Evolutionary conservation across 202 grass and related monocot species (phyloP), one percentile per base, ranked within the genome.

Genomic region (Hordeum pubiflorum): DNA sequence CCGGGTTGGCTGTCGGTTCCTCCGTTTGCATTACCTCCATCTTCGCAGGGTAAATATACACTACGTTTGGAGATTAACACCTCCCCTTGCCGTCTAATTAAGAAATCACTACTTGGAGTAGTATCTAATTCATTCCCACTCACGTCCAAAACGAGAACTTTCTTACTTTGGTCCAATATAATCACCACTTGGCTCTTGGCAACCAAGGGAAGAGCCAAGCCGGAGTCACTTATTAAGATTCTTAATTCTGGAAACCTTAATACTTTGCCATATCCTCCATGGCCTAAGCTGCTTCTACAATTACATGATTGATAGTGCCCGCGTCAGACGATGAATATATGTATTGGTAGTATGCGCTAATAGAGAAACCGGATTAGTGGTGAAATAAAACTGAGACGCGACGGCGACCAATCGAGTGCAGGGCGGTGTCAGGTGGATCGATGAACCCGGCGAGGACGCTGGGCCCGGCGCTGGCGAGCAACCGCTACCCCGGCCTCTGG

Each of bases 391-490:
- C 87, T 89, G 54, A 89, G 87, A 83, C 79, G 60, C 74, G 61
- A 29, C 7, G 60, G 69, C 12, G 63, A 76, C 22, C 79, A 68
- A 83, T 69, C 32, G 34, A 72, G 77, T 96, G 96, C 92, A 99
- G 96, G 96, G 81, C 96, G 3, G 80, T 99, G 34, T 99, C 96
- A 3, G 96, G 96, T 50, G 96, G 96, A 83, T 99, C 96, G 43
- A 99, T 99, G 96, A 99, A 99, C 85, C 96, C 96, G 22, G 96
- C 91, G 57, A 85, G 96, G 92, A 95, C 96, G 8, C 85, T 99
- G 75, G 96, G 88, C 13, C 96, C 96, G 64, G 96, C 96, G 74
- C 74, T 99, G 56, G 96, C 90, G n/a, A 98, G 96, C 96, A 81
- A 81, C 76, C 41, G 72, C 21, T 98, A 65, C 80, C 33, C 81